Percentiles rank a stretch among this genome's conserved stretches.
phyloP scores from a whole-genome alignment of 176 grass and related monocot species.

The Oryza glaberrima region DNA sequence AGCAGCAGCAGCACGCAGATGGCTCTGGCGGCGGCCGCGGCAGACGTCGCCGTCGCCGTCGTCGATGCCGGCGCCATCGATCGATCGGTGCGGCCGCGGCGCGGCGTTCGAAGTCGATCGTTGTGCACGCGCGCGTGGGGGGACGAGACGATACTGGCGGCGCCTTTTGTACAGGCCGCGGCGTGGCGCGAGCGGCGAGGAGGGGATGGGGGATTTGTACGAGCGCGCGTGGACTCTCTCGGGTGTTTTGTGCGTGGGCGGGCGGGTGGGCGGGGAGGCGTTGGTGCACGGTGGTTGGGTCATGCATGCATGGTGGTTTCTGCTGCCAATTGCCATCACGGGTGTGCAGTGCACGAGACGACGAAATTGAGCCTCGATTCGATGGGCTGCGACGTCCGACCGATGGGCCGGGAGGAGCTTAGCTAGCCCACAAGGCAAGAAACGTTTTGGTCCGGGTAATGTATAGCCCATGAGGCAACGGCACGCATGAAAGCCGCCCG shows the following conservation, averaged over 20 bases:
- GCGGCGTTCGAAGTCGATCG: neutral
- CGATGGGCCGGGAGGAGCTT: no score
- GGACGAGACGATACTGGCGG: no score
- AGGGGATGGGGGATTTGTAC: constrained; percentile 25
- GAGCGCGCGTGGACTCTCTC: no score
- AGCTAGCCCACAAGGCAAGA: no score
- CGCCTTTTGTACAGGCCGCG: neutral
- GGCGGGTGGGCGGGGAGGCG: neutral
- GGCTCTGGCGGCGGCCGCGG: neutral
- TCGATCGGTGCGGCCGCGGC: no score
- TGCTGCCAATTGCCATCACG: no score
- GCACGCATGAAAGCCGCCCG: no score
- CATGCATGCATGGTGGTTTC: constrained; percentile 10
- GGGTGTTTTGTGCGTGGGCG: constrained; percentile 29
- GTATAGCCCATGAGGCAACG: no score
- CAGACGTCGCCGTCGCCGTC: neutral
- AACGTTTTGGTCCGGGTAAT: no score
- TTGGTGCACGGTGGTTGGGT: constrained; percentile 55
- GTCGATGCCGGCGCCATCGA: constrained; percentile 10
- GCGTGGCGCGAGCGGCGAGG: neutral
- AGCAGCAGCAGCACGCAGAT: constrained; percentile 26
- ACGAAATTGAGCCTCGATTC: no score
- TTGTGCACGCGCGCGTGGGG: neutral
- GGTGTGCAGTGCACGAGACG: no score
- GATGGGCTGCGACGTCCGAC: no score